A percentile compares a stretch with the other conserved stretches of the same genome.
phyloP scores from a whole-genome alignment of 495 filamentous ascomycete species.

The Astrocystis sublimbata region DNA sequence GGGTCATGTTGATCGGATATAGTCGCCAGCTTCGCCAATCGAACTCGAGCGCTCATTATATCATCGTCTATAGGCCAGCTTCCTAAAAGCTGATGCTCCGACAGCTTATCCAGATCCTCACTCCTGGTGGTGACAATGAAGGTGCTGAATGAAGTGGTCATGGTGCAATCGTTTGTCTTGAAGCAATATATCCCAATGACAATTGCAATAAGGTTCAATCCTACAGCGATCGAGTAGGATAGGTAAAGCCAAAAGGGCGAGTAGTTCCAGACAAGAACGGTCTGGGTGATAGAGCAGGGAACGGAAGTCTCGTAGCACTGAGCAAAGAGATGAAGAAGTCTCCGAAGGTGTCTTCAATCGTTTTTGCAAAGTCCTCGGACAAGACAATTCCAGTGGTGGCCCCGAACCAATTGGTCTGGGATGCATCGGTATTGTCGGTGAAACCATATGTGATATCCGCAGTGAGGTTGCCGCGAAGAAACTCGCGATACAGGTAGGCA shows the following conservation, averaged over 20 bases:
- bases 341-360: not conserved
- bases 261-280: conserved; percentile 9
- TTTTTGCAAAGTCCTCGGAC: not conserved
- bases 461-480: not conserved
- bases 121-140: conserved; percentile 1
- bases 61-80: not conserved
- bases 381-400: not conserved
- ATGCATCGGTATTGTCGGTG: not conserved
- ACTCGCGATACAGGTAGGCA: not conserved
- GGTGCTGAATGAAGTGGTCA: conserved; percentile 3
- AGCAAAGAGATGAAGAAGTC: conserved; percentile 12
- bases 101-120: not conserved
- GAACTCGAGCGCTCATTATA: not conserved
- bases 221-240: conserved; percentile 3
- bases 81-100: not conserved
- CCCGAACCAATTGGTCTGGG: not conserved
- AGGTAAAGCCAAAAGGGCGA: conserved; percentile 8
- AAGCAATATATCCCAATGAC: not conserved
- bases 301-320: not conserved
- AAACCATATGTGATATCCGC: not conserved
- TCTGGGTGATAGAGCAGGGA: not conserved
- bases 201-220: not conserved
- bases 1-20: not conserved
- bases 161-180: not conserved
- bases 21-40: not conserved